Evolutionary conservation across 1,284 basidiomycete species (phyloP).

Genomic region (Ganoderma sp.): DNA sequence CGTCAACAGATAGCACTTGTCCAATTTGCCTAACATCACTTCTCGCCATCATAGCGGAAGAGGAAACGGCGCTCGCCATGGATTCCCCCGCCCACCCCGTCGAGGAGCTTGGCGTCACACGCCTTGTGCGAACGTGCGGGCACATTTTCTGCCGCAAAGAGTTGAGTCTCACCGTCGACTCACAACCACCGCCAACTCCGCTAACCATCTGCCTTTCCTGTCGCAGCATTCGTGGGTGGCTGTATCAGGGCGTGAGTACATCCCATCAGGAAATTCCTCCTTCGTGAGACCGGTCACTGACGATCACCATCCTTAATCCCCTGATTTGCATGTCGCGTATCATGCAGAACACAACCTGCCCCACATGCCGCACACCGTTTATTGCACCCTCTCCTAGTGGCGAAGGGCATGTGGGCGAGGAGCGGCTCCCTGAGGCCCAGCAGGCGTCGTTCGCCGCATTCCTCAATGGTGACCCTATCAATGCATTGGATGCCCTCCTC

Average conservation of each 20-base stretch:
- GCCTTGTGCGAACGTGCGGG: constrained; percentile 62
- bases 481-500: constrained; percentile 8
- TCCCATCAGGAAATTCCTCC: background rate
- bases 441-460: constrained; percentile 16
- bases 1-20: constrained; percentile 61
- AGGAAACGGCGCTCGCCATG: constrained; percentile 72
- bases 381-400: constrained; percentile 9
- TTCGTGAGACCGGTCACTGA: background rate
- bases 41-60: constrained; percentile 68
- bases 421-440: background rate
- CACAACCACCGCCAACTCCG: background rate
- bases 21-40: constrained; percentile 74
- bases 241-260: constrained; percentile 26
- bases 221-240: constrained; percentile 27
- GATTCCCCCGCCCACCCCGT: constrained; percentile 73
- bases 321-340: background rate
- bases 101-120: constrained; percentile 73
- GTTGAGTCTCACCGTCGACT: constrained; percentile 43
- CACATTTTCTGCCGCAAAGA: constrained; percentile 80
- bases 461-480: constrained; percentile 3
- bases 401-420: background rate
- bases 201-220: background rate
- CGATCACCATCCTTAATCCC: background rate
- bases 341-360: constrained; percentile 31
- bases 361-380: constrained; percentile 34